Percentiles rank a stretch among this genome's conserved stretches.
phyloP scores from a whole-genome alignment of 768 basidiomycete species.

The Pleurotus giganteus region DNA sequence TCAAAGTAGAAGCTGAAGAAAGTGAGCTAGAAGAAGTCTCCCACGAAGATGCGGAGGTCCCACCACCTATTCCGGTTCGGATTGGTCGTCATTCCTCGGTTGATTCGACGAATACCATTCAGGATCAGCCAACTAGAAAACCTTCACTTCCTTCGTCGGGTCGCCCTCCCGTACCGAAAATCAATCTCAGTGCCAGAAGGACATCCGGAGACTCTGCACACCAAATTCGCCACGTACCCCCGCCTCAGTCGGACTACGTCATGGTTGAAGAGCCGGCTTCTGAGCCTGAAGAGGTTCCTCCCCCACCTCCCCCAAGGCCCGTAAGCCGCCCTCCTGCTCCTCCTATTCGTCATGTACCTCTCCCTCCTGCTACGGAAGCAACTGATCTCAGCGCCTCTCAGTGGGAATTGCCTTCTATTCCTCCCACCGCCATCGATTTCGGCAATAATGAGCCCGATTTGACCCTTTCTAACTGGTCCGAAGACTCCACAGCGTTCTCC shows the following conservation, averaged over 20 bases:
- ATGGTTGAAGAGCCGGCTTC: conserved; percentile 56
- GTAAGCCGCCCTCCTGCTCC: conserved; percentile 35
- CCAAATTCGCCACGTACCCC: conserved; percentile 7
- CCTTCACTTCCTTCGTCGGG: conserved; percentile 29
- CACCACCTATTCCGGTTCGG: conserved; percentile 57
- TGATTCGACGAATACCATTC: conserved; percentile 6
- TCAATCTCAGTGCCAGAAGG: conserved; percentile 14
- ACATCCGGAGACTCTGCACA: conserved; percentile 10
- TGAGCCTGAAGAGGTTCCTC: conserved; percentile 35
- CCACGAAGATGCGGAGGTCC: conserved; percentile 53
- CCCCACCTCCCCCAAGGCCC: conserved; percentile 39
- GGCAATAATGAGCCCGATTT: conserved; percentile 41
- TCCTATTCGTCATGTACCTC: conserved; percentile 26
- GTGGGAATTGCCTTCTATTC: conserved; percentile 68
- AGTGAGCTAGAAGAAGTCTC: conserved; percentile 70
- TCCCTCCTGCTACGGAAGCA: conserved; percentile 24
- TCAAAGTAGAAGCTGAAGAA: conserved; percentile 67
- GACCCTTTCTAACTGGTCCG: conserved; percentile 59
- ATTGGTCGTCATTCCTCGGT: conserved; percentile 27
- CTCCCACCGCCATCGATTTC: conserved; percentile 53
- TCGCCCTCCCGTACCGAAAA: conserved; percentile 21
- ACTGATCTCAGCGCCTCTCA: conserved; percentile 44
- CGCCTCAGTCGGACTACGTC: conserved; percentile 51
- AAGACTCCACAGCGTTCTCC: conserved; percentile 41
- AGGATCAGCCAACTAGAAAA: conserved; percentile 36